Conservation (phyloP, 1,284 basidiomycete species). For the Phellinidium pouzarii region DNA sequence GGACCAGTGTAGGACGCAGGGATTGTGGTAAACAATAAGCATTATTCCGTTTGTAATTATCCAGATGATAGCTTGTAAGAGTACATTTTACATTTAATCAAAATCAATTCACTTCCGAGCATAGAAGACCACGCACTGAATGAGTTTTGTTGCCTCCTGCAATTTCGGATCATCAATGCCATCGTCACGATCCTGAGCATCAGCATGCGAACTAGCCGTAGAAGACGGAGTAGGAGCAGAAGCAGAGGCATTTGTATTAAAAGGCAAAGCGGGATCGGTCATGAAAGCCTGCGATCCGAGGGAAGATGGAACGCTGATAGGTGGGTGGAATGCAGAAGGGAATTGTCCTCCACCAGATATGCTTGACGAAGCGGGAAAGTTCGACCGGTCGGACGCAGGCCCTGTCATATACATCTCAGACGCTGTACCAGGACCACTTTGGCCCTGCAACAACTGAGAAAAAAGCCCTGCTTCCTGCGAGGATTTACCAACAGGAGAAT, state of each 20-base stretch:
- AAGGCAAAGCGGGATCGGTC: conserved; percentile 4
- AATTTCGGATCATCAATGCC: conserved; percentile 60
- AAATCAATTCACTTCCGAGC: neutral
- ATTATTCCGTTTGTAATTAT: conserved; percentile 76
- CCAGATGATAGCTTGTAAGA: conserved; percentile 66
- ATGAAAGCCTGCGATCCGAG: conserved; percentile 12
- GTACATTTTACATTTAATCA: conserved; percentile 1
- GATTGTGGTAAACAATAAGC: conserved; percentile 85
- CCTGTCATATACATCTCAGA: conserved; percentile 60
- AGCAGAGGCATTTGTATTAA: conserved; percentile 1
- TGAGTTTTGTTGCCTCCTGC: conserved; percentile 75
- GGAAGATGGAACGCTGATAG: conserved; percentile 7
- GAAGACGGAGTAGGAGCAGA: conserved; percentile 10
- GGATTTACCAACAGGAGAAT: conserved; percentile 26
- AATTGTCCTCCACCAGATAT: conserved; percentile 6
- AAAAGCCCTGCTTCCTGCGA: conserved; percentile 47
- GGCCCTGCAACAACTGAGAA: conserved; percentile 53
- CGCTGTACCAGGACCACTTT: conserved; percentile 29
- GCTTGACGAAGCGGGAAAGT: conserved; percentile 27
- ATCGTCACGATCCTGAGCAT: conserved; percentile 36
- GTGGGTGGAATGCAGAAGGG: conserved; percentile 15
- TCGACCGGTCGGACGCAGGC: conserved; percentile 31
- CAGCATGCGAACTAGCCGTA: conserved; percentile 17
- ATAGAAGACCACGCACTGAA: conserved; percentile 44
- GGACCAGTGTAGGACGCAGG: conserved; percentile 77